Base-by-base conservation (phyloP, 2,329 filamentous ascomycete species). In the Xylaria sp. region DNA sequence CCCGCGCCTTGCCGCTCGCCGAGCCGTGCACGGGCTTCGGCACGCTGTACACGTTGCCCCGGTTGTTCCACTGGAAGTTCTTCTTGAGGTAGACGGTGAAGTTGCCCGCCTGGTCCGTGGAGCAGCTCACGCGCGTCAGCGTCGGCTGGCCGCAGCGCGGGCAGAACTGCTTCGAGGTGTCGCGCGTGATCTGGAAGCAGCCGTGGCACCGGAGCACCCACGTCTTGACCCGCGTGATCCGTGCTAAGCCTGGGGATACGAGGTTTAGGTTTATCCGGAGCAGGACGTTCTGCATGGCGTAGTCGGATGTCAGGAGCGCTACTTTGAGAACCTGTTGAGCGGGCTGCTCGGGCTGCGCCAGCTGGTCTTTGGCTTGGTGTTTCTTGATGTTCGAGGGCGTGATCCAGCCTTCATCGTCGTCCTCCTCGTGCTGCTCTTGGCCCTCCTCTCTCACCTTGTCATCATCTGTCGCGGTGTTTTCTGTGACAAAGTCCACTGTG, bases 221-320 rank as follows among this genome's bases (percentile, higher is more conserved):
- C 13, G 92, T 95, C 80, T 94, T 95, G 73, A 98, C 87, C 69
- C 92, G 90, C 46, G 90, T 91, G 78, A 99, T 94, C 76, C 94
- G 90, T 71, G 92, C 88, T 69, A 98, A 85, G 18, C 89, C 87
- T 0, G 93, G 88, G 0, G 94, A 94, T 67, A 98, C 87, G 12
- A 98, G 89, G 78, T 96, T 93, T 63, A 99, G 88, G 82, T 98
- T 97, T 85, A 98, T 97, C 75, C 97, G 93, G 4, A 99, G 87
- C 1, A 96, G 88, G 8, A 98, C 94, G 79, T 98, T 98, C 83
- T 98, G 95, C 93, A 99, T 97, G 65, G 96, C 95, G 82, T 93
- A 98, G 84, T 99, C 96, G 65, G 92, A 94, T 1, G 96, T 98
- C 78, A 98, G 91, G 54, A 95, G 90, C n/a, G 94, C 95, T 18